A percentile compares a stretch with the other conserved stretches of the same genome.
Conservation (phyloP, 495 filamentous ascomycete species). For the Penicillium cinerascens region DNA sequence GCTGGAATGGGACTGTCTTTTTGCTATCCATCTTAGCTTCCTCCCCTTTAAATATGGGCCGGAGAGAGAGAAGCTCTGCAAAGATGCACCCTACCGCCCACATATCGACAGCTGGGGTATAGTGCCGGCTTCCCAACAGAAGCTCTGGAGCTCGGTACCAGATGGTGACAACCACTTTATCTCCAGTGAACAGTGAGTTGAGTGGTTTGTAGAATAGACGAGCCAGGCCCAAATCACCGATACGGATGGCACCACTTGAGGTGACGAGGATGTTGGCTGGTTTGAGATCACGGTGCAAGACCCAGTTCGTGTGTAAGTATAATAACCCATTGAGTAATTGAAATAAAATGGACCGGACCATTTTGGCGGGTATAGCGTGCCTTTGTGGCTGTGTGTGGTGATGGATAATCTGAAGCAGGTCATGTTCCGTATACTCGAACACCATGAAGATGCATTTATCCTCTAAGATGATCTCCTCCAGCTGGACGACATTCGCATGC, state of each 20-base stretch:
- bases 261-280: slow-evolving; percentile 99
- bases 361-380: slow-evolving; percentile 80
- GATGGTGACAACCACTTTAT: slow-evolving; percentile 98
- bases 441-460: slow-evolving; percentile 99
- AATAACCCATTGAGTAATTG: slow-evolving; percentile 91
- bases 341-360: slow-evolving; percentile 88
- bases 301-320: slow-evolving; percentile 96
- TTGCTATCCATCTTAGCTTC: slow-evolving; percentile 99
- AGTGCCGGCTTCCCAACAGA: slow-evolving; percentile 84
- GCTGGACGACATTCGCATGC: slow-evolving; percentile 84
- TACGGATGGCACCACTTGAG: slow-evolving; percentile 79
- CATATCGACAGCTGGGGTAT: slow-evolving; percentile 93
- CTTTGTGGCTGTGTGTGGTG: slow-evolving; percentile 88
- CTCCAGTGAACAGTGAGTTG: slow-evolving; percentile 84
- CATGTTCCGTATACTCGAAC: slow-evolving; percentile 97
- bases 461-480: slow-evolving; percentile 95
- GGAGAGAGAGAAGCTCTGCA: slow-evolving; percentile 83
- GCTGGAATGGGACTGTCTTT: slow-evolving; percentile 94
- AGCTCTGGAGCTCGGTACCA: slow-evolving; percentile 98
- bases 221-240: slow-evolving; percentile 89
- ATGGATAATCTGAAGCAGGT: slow-evolving; percentile 96
- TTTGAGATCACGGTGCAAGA: slow-evolving; percentile 93
- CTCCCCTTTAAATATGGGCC: slow-evolving; percentile 97
- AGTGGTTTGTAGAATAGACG: slow-evolving; percentile 92
- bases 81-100: slow-evolving; percentile 99